Conservation (phyloP, 2,329 filamentous ascomycete genomes). For the Penicillium glabrum region DNA sequence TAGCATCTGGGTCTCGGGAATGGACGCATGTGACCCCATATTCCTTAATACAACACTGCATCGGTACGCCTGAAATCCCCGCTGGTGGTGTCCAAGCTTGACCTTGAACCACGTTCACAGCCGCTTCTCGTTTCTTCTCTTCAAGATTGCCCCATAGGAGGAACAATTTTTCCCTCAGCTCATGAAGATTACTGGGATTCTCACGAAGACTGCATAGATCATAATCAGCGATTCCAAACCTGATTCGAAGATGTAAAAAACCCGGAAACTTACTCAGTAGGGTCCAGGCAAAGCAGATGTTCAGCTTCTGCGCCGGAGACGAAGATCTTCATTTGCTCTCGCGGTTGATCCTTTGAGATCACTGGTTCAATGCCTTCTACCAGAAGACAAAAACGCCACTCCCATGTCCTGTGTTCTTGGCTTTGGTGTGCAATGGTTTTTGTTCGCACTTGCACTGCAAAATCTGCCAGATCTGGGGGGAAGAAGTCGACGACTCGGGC, state of each 20-base stretch:
- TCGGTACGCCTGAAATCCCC: slow-evolving; percentile 57
- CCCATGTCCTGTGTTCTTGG: slow-evolving; percentile 55
- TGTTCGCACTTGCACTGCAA: slow-evolving; percentile 57
- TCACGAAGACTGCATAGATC: slow-evolving; percentile 53
- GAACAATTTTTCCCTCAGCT: slow-evolving; percentile 70
- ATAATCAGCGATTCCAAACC: neutral
- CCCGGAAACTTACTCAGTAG: slow-evolving; percentile 52
- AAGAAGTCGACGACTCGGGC: slow-evolving; percentile 82
- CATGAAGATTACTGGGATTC: slow-evolving; percentile 49
- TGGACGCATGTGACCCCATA: slow-evolving; percentile 58
- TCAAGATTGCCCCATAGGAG: slow-evolving; percentile 84
- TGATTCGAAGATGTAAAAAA: neutral
- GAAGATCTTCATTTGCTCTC: slow-evolving; percentile 62
- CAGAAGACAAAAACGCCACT: slow-evolving; percentile 80
- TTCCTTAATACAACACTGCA: slow-evolving; percentile 69
- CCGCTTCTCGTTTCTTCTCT: slow-evolving; percentile 58
- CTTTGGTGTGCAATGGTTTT: slow-evolving; percentile 42
- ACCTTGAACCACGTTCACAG: slow-evolving; percentile 21
- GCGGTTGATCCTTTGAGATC: slow-evolving; percentile 34
- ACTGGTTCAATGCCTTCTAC: slow-evolving; percentile 66
- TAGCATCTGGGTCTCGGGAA: slow-evolving; percentile 37
- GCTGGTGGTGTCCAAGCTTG: slow-evolving; percentile 15
- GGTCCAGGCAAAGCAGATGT: slow-evolving; percentile 56
- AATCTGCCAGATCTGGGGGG: slow-evolving; percentile 69
- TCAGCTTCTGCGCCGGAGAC: slow-evolving; percentile 63